Evolutionary conservation across 2,329 filamentous ascomycete species (phyloP).

Genomic region (Teratosphaeria zuluensis): DNA sequence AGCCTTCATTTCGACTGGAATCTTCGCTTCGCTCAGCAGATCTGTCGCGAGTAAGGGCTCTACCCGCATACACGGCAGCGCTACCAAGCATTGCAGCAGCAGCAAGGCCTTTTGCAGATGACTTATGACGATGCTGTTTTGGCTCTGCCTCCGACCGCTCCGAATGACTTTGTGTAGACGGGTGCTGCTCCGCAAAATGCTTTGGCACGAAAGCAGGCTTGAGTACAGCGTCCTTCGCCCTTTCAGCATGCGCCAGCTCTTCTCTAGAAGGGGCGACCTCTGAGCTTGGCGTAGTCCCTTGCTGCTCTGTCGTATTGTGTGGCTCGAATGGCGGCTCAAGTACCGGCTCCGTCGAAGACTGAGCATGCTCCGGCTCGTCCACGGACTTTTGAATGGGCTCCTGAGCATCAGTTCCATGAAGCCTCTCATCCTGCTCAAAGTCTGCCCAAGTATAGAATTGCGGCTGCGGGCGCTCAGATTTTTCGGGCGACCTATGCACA

Average conservation of each 20-base stretch:
- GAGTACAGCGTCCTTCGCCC: too few relatives aligned
- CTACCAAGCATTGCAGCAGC: constrained; percentile 20
- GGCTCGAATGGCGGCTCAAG: neutral
- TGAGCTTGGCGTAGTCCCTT: neutral
- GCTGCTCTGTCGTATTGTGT: neutral
- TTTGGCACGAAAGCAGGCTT: too few relatives aligned
- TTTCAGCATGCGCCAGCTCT: too few relatives aligned
- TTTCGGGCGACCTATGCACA: constrained; percentile 18
- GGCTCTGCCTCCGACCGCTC: neutral
- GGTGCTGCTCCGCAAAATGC: too few relatives aligned
- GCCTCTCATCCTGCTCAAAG: constrained; percentile 22
- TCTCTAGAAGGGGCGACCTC: too few relatives aligned
- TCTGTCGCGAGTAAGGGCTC: constrained; percentile 2
- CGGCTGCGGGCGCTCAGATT: constrained; percentile 16
- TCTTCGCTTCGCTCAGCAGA: constrained; percentile 1
- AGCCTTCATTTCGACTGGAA: neutral
- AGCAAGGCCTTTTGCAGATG: constrained; percentile 7
- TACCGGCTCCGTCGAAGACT: neutral
- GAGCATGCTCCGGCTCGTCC: neutral
- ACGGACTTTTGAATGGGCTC: neutral
- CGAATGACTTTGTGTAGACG: neutral
- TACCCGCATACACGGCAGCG: constrained; percentile 15
- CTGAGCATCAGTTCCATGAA: constrained; percentile 10
- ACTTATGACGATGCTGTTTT: constrained; percentile 1
- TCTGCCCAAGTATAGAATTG: constrained; percentile 31